Percentiles rank a stretch among this genome's conserved stretches.
These are phyloP conservation scores for Stachybotrys elegans DNA, from an alignment of 2,329 filamentous ascomycete genomes.

Conservation along the genomic window DNA sequence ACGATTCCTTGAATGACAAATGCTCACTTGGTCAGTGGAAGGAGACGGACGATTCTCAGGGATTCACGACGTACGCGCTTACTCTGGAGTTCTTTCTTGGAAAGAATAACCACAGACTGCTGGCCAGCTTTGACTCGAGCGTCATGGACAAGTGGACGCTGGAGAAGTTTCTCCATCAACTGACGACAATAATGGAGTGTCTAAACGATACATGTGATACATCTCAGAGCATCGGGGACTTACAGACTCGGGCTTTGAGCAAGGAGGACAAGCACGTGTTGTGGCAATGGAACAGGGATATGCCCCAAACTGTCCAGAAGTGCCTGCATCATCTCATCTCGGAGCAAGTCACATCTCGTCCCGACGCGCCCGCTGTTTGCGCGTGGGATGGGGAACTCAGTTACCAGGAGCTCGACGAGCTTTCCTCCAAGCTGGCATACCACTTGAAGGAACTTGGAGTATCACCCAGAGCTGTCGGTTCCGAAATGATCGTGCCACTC, in stretches of 20 bases:
- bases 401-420: neutral
- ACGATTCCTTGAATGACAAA: too few species aligned
- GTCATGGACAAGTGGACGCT: slow-evolving; percentile 10
- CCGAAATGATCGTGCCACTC: slow-evolving; percentile 3
- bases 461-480: too few species aligned
- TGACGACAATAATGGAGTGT: slow-evolving; percentile 6
- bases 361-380: neutral
- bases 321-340: neutral
- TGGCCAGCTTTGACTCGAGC: slow-evolving; percentile 17
- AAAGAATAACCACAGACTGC: slow-evolving; percentile 9
- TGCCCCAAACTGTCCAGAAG: neutral
- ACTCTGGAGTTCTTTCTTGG: neutral
- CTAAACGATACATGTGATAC: neutral
- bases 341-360: neutral
- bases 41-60: neutral
- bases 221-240: neutral
- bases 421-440: neutral
- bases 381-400: neutral
- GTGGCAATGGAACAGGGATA: neutral
- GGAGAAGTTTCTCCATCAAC: neutral
- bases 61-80: slow-evolving; percentile 3
- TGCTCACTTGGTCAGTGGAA: slow-evolving; percentile 1
- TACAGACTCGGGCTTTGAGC: neutral
- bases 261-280: neutral
- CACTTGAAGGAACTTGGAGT: neutral